These are phyloP conservation scores for Populus hybrid DNA, from an alignment of 441 rosid species.

Conservation along the genomic window DNA sequence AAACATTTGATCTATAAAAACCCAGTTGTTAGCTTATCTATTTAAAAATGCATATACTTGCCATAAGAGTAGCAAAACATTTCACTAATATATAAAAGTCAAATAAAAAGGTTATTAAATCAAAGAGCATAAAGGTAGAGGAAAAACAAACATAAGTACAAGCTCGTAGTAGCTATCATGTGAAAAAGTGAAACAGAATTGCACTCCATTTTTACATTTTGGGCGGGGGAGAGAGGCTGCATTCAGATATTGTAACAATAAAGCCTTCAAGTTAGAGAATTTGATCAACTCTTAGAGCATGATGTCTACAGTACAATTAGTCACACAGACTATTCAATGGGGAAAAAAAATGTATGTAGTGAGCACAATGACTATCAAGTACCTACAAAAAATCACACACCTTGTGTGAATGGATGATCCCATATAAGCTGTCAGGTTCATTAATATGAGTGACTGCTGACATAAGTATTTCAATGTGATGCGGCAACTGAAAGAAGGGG, in stretches of 20 bases:
- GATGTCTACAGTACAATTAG: background rate
- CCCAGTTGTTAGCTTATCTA: background rate
- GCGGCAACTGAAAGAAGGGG: slow-evolving; percentile 54
- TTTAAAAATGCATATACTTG: background rate
- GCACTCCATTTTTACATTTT: background rate
- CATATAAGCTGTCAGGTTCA: slow-evolving; percentile 96
- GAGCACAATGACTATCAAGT: slow-evolving; percentile 9
- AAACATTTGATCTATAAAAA: background rate
- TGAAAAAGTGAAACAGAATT: background rate
- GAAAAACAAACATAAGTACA: background rate
- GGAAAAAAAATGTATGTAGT: background rate
- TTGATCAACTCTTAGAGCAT: background rate
- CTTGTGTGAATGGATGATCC: slow-evolving; percentile 87
- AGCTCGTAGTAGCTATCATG: background rate
- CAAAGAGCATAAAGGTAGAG: background rate
- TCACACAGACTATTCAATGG: background rate
- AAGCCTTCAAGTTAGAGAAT: background rate
- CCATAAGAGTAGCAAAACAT: background rate
- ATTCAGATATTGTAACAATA: background rate
- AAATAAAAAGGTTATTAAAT: no score
- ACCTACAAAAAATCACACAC: slow-evolving; percentile 35
- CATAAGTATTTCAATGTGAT: slow-evolving; percentile 79
- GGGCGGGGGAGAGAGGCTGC: background rate
- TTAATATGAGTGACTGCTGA: slow-evolving; percentile 89
- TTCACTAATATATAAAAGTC: background rate